A percentile compares a stretch with the other conserved stretches of the same genome.
These are phyloP conservation scores for Luzula sylvatica DNA, from an alignment of 176 grass and related monocot genomes.

Conservation along the genomic window DNA sequence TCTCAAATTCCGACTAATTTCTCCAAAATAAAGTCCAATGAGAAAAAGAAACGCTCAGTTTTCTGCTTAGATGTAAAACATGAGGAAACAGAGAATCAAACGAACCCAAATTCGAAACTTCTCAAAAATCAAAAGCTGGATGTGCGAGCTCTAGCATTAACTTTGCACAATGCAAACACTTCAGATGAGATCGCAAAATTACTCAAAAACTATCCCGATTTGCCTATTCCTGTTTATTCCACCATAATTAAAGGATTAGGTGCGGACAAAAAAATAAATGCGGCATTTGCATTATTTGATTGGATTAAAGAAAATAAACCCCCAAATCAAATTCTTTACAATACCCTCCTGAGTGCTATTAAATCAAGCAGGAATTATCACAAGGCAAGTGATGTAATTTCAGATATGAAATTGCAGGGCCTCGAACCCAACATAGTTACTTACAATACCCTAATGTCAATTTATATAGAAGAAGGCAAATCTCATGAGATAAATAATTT, in stretches of 20 bases:
- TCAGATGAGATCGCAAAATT: constrained; percentile 38
- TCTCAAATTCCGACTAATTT: not conserved
- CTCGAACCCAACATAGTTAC: constrained; percentile 51
- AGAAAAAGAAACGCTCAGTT: not conserved
- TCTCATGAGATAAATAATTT: constrained; percentile 41
- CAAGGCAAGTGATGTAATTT: constrained; percentile 31
- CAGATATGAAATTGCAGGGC: constrained; percentile 61
- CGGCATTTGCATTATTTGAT: constrained; percentile 58
- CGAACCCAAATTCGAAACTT: not conserved
- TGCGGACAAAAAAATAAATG: constrained; percentile 31
- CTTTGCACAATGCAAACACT: constrained; percentile 38
- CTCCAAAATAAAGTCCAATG: not conserved
- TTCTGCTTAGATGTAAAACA: not conserved
- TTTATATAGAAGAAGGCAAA: constrained; percentile 49
- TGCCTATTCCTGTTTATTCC: constrained; percentile 72
- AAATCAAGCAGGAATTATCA: constrained; percentile 40
- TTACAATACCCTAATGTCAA: constrained; percentile 67
- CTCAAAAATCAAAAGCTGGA: constrained; percentile 20
- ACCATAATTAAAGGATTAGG: constrained; percentile 56
- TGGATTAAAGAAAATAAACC: constrained; percentile 42
- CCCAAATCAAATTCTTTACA: constrained; percentile 70
- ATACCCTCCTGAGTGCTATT: constrained; percentile 57
- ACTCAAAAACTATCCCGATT: constrained; percentile 28
- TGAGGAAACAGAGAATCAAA: not conserved
- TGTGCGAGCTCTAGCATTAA: constrained; percentile 35